Percentiles rank a stretch among this genome's conserved stretches.
Evolutionary conservation across 257 asterid species (phyloP).

Genomic region (Ajuga chamaepitys): DNA sequence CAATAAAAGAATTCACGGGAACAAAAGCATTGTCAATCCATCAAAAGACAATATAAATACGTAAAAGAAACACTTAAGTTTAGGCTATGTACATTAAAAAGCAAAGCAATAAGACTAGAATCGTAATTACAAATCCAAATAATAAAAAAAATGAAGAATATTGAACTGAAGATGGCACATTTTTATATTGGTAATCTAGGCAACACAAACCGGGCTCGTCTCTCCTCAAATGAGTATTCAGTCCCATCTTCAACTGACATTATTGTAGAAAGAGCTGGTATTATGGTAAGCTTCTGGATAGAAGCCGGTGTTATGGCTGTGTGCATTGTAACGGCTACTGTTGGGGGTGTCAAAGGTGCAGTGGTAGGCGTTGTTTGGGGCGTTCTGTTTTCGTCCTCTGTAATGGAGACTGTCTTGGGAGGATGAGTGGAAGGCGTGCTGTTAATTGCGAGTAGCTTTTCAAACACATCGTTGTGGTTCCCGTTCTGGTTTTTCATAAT

Average conservation of each 20-base stretch:
- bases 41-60: background rate
- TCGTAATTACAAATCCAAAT: conserved; percentile 12
- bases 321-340: conserved; percentile 57
- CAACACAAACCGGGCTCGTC: conserved; percentile 56
- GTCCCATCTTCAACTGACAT: conserved; percentile 38
- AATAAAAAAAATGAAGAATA: background rate
- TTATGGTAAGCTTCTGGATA: conserved; percentile 9
- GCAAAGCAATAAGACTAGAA: conserved; percentile 7
- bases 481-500: conserved; percentile 40
- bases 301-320: conserved; percentile 51
- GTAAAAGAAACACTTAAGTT: background rate
- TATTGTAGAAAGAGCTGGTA: conserved; percentile 27
- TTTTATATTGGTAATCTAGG: conserved; percentile 14
- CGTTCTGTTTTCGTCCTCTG: conserved; percentile 58
- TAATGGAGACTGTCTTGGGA: conserved; percentile 25
- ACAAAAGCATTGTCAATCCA: background rate
- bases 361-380: conserved; percentile 42
- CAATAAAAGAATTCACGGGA: background rate
- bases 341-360: conserved; percentile 44
- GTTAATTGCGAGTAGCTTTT: conserved; percentile 35
- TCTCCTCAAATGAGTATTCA: conserved; percentile 90
- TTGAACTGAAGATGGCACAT: background rate
- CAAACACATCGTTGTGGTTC: conserved; percentile 39
- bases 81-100: conserved; percentile 5
- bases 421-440: conserved; percentile 47